Conservation (phyloP, 495 filamentous ascomycete genomes). For the Pyronema domesticum region DNA sequence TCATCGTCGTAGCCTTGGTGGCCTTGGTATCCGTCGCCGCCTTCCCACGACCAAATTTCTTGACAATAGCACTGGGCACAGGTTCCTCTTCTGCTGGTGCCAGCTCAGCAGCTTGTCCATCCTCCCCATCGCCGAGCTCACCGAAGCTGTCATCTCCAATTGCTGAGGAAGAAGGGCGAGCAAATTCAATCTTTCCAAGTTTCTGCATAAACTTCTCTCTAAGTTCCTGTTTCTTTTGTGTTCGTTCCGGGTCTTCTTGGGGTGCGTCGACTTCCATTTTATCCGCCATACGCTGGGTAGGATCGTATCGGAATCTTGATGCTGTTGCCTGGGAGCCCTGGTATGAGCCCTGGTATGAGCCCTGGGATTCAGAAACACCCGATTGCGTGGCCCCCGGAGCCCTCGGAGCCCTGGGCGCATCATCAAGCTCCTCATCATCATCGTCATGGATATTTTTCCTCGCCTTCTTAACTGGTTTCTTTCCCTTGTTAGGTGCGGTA, state of each 20-base stretch:
- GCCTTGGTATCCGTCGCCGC: slow-evolving; percentile 3
- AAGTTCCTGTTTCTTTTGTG: slow-evolving; percentile 44
- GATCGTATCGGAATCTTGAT: slow-evolving; percentile 12
- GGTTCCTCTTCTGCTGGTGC: slow-evolving; percentile 28
- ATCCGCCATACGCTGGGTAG: slow-evolving; percentile 10
- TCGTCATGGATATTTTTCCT: neutral
- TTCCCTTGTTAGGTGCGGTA: slow-evolving; percentile 28
- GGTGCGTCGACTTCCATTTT: slow-evolving; percentile 34
- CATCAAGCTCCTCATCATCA: slow-evolving; percentile 9
- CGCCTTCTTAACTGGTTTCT: slow-evolving; percentile 16
- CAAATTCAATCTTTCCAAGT: slow-evolving; percentile 40
- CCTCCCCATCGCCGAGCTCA: slow-evolving; percentile 35
- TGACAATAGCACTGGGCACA: slow-evolving; percentile 11
- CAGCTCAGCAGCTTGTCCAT: slow-evolving; percentile 40
- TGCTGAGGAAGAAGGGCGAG: slow-evolving; percentile 33
- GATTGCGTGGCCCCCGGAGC: neutral
- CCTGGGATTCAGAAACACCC: neutral
- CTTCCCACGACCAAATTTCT: slow-evolving; percentile 12
- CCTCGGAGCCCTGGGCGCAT: slow-evolving; percentile 5
- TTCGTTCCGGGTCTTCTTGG: slow-evolving; percentile 26
- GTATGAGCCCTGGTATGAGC: slow-evolving; percentile 3
- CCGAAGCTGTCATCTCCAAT: slow-evolving; percentile 33
- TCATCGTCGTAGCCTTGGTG: slow-evolving; percentile 27
- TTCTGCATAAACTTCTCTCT: slow-evolving; percentile 81
- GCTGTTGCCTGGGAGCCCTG: slow-evolving; percentile 5